These are phyloP conservation scores for Isoetes engelmannii DNA, from an alignment of 83 land plant genomes.

Conservation along the genomic window DNA sequence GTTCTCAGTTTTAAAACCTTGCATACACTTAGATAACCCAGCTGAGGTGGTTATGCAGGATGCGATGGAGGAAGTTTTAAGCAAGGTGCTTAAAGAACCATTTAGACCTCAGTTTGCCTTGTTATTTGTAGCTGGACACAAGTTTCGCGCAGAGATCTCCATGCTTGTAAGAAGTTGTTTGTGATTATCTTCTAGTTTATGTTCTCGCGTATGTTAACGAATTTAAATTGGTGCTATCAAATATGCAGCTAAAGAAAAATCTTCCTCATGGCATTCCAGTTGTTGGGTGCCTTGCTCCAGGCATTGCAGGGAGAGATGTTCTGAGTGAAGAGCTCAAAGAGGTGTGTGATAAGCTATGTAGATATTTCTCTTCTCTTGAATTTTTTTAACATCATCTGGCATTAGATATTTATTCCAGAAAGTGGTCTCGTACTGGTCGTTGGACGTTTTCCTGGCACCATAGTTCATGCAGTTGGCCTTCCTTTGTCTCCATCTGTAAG, in stretches of 20 bases:
- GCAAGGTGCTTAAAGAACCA: slow-evolving; percentile 40
- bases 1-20: too few relatives aligned
- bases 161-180: slow-evolving; percentile 29
- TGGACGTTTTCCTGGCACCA: slow-evolving; percentile 45
- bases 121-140: slow-evolving; percentile 18
- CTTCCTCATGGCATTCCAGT: slow-evolving; percentile 34
- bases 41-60: slow-evolving; percentile 21
- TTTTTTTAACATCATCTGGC: neutral
- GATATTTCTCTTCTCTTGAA: neutral
- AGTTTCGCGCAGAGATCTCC: slow-evolving; percentile 25
- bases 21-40: too few relatives aligned
- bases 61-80: slow-evolving; percentile 41
- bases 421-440: slow-evolving; percentile 36
- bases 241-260: slow-evolving; percentile 25
- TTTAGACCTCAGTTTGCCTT: slow-evolving; percentile 49
- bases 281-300: slow-evolving; percentile 23
- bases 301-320: slow-evolving; percentile 40
- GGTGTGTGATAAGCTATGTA: slow-evolving; percentile 23
- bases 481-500: slow-evolving; percentile 19
- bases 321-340: slow-evolving; percentile 29
- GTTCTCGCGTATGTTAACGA: neutral
- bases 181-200: neutral
- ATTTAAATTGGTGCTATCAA: too few relatives aligned
- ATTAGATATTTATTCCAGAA: neutral
- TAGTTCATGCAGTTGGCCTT: slow-evolving; percentile 31